Base-by-base conservation (phyloP, 345 rosid species). In the Lepidium aucheri region DNA sequence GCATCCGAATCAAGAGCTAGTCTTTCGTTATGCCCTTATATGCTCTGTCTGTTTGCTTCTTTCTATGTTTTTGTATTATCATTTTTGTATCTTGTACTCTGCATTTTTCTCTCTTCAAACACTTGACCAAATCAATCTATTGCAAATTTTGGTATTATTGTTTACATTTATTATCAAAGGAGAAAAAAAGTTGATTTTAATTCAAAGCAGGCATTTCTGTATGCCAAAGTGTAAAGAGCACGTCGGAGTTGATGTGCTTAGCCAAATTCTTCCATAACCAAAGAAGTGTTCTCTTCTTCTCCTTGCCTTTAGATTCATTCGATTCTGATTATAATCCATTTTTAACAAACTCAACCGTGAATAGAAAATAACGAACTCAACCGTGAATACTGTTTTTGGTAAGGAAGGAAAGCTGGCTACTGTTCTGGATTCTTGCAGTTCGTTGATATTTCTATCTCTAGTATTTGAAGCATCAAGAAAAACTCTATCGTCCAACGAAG, bases 1-100 rank as follows among this genome's bases (percentile, higher is more conserved):
- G 95, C 62, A 18, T 79, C 50, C 76, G 96, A 65, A 65, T 87
- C 81, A 76, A 84, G 71, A 54, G n/a, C 54, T 86, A 68, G 61
- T 51, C 46, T 20, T 45, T 5, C 35, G 47, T 26, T 17, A 38
- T 43, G 34, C 10, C 41, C 6, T 9, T 45, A 43, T 7, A 11
- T 17, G 28, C 30, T 56, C 30, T 42, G 14, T 46, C 5, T 64
- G 7, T 20, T 44, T 20, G 47, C 43, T 36, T 38, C 51, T 28
- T 55, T 45, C 17, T 6, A 26, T 69, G 34, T 34, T 38, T n/a
- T 59, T 68, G 40, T 68, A 36, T 46, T 36, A 26, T 56, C 56
- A 7, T 60, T 11, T 2, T 34, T 39, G 59, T 17, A 40, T 58
- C 34, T 5, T 34, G 11, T 42, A 14, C 54, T 24, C 46, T 45